Conservation (phyloP, 306 rosid species). For the Corylus avellana region DNA sequence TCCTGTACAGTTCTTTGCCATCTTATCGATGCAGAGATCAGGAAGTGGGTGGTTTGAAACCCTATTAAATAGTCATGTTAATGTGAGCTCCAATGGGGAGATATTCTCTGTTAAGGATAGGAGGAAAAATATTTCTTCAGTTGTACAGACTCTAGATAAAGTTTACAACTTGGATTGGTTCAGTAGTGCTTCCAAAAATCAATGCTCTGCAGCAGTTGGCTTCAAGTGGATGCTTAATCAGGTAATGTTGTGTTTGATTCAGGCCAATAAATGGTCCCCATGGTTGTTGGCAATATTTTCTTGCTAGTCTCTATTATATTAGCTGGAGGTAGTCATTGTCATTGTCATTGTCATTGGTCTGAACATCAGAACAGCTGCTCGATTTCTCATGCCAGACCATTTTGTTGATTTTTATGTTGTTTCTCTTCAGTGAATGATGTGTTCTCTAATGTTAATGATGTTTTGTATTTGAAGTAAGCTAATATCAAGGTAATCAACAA, state of each 20-base stretch:
- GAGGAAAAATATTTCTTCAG: slow-evolving; percentile 66
- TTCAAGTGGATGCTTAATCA: slow-evolving; percentile 99
- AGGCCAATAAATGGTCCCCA: background rate
- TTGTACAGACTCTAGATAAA: slow-evolving; percentile 70
- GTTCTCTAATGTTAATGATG: background rate
- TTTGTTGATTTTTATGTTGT: background rate
- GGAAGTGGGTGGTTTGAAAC: slow-evolving; percentile 99
- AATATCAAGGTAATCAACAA: background rate
- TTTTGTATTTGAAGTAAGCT: background rate
- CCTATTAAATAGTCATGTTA: slow-evolving; percentile 75
- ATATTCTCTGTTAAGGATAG: slow-evolving; percentile 72
- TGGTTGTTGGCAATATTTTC: background rate
- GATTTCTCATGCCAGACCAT: background rate
- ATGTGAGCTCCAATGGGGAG: slow-evolving; percentile 93
- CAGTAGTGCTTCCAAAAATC: slow-evolving; percentile 94
- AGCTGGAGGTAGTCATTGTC: background rate
- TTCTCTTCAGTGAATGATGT: background rate
- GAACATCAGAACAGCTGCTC: background rate
- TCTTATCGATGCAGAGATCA: slow-evolving; percentile 89
- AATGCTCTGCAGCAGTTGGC: slow-evolving; percentile 93
- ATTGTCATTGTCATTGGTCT: background rate
- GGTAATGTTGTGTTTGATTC: slow-evolving; percentile 41
- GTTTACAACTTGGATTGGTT: slow-evolving; percentile 92
- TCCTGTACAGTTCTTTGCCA: slow-evolving; percentile 81
- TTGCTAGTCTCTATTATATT: background rate